phyloP scores from a whole-genome alignment of 176 grass and related monocot genomes.

The Carex littledalei region DNA sequence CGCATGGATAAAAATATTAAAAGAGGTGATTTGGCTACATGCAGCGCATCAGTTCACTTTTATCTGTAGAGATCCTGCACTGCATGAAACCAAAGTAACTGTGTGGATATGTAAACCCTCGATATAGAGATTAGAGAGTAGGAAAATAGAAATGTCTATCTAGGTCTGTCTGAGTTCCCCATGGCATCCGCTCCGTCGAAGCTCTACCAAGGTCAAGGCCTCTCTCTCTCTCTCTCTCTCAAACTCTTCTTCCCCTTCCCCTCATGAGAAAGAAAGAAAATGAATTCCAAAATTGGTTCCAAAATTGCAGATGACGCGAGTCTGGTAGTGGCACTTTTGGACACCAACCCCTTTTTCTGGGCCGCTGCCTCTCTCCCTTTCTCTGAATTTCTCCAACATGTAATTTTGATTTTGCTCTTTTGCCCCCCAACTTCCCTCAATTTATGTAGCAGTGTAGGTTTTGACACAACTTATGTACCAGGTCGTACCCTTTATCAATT shows the following conservation, averaged over 20 bases:
- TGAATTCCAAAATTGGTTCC: neutral
- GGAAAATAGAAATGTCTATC: neutral
- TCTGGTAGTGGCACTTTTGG: slow-evolving; percentile 64
- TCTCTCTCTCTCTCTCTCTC: neutral
- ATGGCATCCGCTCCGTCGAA: slow-evolving; percentile 53
- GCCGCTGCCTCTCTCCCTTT: slow-evolving; percentile 50
- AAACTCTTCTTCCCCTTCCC: neutral
- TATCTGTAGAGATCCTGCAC: no score
- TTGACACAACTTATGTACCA: neutral
- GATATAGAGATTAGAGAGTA: no score
- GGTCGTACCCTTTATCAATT: slow-evolving; percentile 86
- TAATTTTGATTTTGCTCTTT: neutral
- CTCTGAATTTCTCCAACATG: slow-evolving; percentile 67
- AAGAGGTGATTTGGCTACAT: no score
- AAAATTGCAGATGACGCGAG: slow-evolving; percentile 64
- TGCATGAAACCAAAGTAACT: no score
- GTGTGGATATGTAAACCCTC: no score
- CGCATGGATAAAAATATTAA: no score
- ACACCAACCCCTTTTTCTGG: slow-evolving; percentile 97
- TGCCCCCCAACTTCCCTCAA: neutral
- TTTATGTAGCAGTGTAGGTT: no score
- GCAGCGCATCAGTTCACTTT: no score
- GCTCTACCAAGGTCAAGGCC: slow-evolving; percentile 50
- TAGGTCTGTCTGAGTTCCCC: neutral
- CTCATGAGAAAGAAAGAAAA: neutral